Evolutionary conservation across 345 rosid species (phyloP).

Genomic region (Adansonia digitata): DNA sequence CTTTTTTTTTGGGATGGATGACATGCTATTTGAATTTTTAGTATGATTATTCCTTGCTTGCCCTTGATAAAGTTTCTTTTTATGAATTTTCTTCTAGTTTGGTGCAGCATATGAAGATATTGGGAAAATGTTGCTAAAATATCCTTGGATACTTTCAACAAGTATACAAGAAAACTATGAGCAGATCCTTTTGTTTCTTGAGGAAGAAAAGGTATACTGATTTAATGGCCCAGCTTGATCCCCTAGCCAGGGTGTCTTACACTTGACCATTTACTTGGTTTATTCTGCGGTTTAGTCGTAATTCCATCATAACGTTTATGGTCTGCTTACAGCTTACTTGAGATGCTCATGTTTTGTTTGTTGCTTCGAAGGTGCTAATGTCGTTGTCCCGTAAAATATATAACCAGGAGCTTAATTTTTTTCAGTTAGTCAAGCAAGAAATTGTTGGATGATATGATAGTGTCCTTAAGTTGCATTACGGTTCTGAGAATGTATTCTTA

Average conservation of each 20-base stretch:
- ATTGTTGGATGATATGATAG: neutral
- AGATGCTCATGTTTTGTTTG: neutral
- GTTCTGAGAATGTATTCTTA: neutral
- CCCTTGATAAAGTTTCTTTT: slow-evolving; percentile 18
- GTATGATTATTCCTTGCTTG: neutral
- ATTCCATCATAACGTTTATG: neutral
- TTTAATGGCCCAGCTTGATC: neutral
- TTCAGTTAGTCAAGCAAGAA: neutral
- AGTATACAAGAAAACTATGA: slow-evolving; percentile 59
- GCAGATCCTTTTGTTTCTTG: slow-evolving; percentile 40
- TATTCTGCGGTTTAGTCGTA: neutral
- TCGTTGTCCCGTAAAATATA: neutral
- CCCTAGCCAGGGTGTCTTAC: neutral
- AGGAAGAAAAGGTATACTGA: slow-evolving; percentile 55
- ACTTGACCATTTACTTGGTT: neutral
- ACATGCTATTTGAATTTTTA: neutral
- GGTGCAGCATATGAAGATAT: slow-evolving; percentile 38
- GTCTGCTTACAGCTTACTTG: neutral
- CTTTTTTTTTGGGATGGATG: neutral
- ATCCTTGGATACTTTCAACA: slow-evolving; percentile 79
- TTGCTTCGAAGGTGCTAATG: neutral
- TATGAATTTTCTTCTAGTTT: slow-evolving; percentile 34
- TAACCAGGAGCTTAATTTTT: neutral
- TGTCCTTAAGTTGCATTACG: neutral
- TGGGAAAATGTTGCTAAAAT: slow-evolving; percentile 61